These are phyloP conservation scores for Fusarium pseudoanthophilum DNA, from an alignment of 2,329 filamentous ascomycete species.

Conservation along the genomic window DNA sequence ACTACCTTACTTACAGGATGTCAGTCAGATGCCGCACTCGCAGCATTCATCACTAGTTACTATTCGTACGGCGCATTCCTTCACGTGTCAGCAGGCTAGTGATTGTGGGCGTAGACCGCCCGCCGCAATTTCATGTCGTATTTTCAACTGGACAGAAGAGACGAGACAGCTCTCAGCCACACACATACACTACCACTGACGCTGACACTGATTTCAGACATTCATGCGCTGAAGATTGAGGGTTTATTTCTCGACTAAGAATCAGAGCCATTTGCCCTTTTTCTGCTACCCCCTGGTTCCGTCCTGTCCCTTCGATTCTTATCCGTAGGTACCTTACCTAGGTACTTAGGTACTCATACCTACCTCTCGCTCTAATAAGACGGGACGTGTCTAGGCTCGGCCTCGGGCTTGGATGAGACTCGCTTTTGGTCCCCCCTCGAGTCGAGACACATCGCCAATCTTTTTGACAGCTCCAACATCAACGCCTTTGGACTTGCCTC, in stretches of 20 bases:
- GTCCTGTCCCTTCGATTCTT: background rate
- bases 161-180: constrained; percentile 26
- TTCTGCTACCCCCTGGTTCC: background rate
- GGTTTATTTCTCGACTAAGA: constrained; percentile 2
- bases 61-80: constrained; percentile 30
- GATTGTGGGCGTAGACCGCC: background rate
- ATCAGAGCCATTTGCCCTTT: constrained; percentile 9
- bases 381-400: constrained; percentile 15
- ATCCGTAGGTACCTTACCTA: background rate
- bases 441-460: constrained; percentile 28
- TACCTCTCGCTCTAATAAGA: constrained; percentile 14
- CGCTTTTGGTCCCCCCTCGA: constrained; percentile 4
- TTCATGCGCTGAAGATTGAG: constrained; percentile 14
- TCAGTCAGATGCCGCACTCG: constrained; percentile 12
- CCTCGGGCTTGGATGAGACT: constrained; percentile 24
- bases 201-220: background rate
- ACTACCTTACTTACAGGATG: constrained; percentile 1
- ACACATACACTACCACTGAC: constrained; percentile 6
- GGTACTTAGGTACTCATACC: background rate
- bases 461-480: constrained; percentile 32
- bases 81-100: constrained; percentile 29
- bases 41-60: background rate
- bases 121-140: constrained; percentile 31
- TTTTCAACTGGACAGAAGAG: constrained; percentile 10
- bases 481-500: constrained; percentile 8